These are phyloP conservation scores for Blastomyces percursus DNA, from an alignment of 2,329 filamentous ascomycete genomes.

Conservation along the genomic window DNA sequence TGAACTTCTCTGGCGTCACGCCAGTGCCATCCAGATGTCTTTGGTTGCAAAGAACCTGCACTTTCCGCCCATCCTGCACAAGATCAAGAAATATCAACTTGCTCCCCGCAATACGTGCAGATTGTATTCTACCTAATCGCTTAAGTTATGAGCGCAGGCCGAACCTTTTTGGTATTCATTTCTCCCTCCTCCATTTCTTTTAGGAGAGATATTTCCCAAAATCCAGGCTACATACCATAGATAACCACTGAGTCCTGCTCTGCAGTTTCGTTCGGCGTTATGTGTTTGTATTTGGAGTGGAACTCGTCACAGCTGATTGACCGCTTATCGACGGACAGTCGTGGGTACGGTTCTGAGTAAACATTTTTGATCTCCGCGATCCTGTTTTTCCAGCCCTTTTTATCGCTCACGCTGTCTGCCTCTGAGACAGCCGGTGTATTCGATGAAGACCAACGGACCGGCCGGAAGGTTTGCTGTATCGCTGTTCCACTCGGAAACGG, in stretches of 20 bases:
- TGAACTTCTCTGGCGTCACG: constrained; percentile 39
- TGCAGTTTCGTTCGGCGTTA: constrained; percentile 31
- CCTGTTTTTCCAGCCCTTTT: constrained; percentile 28
- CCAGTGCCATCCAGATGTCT: constrained; percentile 32
- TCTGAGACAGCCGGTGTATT: not conserved
- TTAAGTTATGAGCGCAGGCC: constrained; percentile 26
- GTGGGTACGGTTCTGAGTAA: constrained; percentile 30
- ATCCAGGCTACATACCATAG: constrained; percentile 30
- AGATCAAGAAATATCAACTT: constrained; percentile 80
- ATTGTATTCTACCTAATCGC: constrained; percentile 59
- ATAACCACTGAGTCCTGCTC: constrained; percentile 31
- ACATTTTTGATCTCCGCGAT: constrained; percentile 28
- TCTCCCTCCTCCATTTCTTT: constrained; percentile 3
- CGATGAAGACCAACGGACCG: constrained; percentile 1
- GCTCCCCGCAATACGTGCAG: constrained; percentile 59
- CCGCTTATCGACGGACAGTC: constrained; percentile 22
- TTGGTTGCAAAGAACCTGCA: constrained; percentile 69
- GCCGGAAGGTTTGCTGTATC: not conserved
- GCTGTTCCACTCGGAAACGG: not conserved
- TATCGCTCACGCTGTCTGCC: constrained; percentile 16
- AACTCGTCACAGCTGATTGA: constrained; percentile 30
- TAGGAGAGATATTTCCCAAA: not conserved
- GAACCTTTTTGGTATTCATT: constrained; percentile 11
- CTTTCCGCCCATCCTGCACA: constrained; percentile 55
- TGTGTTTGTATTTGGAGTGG: constrained; percentile 25